Conservation (phyloP, 495 filamentous ascomycete genomes). For the Aspergillus taichungensis region DNA sequence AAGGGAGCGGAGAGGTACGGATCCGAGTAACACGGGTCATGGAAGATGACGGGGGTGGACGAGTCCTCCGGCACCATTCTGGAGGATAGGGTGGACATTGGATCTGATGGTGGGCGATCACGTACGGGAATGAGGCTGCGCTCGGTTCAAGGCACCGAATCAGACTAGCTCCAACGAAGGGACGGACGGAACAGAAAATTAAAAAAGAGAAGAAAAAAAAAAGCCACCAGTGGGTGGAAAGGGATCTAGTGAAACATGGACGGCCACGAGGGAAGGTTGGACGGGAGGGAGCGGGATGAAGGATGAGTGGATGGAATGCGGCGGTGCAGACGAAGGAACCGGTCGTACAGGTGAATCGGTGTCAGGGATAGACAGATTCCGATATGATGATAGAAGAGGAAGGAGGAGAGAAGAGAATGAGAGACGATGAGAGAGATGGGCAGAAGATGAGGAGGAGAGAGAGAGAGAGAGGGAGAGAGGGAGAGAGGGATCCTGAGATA, state of each 20-base stretch:
- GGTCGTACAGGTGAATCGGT: neutral
- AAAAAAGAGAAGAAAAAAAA: too few species aligned
- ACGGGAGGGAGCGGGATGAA: neutral
- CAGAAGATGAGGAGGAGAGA: neutral
- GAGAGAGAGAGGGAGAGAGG: neutral
- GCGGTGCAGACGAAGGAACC: neutral
- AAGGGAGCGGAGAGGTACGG: slow-evolving; percentile 32
- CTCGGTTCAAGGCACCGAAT: too few species aligned
- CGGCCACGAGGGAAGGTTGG: neutral
- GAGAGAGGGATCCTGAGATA: neutral
- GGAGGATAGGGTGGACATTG: slow-evolving; percentile 22
- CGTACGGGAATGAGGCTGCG: too few species aligned
- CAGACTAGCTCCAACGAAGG: too few species aligned
- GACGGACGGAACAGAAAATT: too few species aligned
- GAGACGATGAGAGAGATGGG: neutral
- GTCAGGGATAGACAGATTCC: neutral
- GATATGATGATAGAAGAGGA: neutral
- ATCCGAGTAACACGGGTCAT: slow-evolving; percentile 13
- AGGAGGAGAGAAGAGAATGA: neutral
- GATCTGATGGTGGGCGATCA: neutral
- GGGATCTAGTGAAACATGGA: slow-evolving; percentile 4
- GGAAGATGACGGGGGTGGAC: slow-evolving; percentile 7
- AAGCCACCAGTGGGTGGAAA: neutral
- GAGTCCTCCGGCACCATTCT: slow-evolving; percentile 17
- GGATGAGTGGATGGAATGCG: too few species aligned